Evolutionary conservation across 768 basidiomycete species (phyloP), one percentile per base, ranked within the genome.

Genomic region (Panaeolus papilionaceus): DNA sequence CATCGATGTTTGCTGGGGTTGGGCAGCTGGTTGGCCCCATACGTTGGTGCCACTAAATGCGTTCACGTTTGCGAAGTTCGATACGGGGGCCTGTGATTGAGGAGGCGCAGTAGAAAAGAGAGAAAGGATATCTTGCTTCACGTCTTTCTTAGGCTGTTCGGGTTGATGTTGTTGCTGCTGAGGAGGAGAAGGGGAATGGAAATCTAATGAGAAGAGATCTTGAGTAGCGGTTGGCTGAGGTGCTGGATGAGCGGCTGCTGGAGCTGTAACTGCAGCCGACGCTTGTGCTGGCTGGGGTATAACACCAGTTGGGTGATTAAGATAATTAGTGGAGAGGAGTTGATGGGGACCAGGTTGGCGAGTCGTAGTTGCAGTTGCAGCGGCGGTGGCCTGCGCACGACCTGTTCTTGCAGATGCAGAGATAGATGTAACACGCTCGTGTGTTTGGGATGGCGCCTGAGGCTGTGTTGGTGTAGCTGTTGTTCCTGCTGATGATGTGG

Each of bases 131-230:
- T 96, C 92, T 65, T 93, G 86, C 71, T 95, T 96, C 54, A 90
- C 85, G 72, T 93, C 91, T 74, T 92, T 93, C 76, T 84, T 85
- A 0, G 84, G 81, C 58, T 51, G 77, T 16, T 79, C 73, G 6
- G 77, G 69, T 0, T 80, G 65, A 1, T 77, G 64, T 0, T 80
- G 65, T 1, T 77, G 64, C 67, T 74, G 71, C n/a, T 73, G 66
- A 9, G 69, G 37, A 8, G 81, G 71, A 2, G 86, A 72, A 0
- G 92, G 88, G 1, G 89, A 82, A 71, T 92, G 91, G 78, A 96
- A 97, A 77, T 96, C 94, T 65, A 96, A 88, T 33, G 90, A 87
- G 76, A 96, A 96, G 8, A 97, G 80, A 72, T 93, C 92, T 66
- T 82, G 78, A 12, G 70, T 58, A 5, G 67, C 61, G 40, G 61